Base-by-base conservation (phyloP, 805 yeast genomes). In the Cyberlindnera suaveolens region DNA sequence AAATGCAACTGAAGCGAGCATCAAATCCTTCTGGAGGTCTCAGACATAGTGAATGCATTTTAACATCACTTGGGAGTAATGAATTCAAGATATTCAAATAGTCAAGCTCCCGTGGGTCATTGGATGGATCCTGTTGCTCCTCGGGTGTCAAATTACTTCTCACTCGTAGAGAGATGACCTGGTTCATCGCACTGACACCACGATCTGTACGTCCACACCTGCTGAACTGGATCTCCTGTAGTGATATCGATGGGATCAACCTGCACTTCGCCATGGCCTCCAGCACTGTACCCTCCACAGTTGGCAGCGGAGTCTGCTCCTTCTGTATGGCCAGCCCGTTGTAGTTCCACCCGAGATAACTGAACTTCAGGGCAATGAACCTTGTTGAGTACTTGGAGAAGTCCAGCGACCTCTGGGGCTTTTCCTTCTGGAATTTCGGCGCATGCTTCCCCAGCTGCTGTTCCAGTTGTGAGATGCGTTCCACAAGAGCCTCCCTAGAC, bases 141-240 rank as follows among this genome's bases (percentile, higher is more conserved):
- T 82, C 90, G 1, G 55, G 52, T 0, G 77, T 57, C 34, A 93
- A 63, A 18, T 70, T 68, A 0, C 96, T 87, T 51, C 99, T 71
- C 23, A 91, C 81, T 14, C 70, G 64, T 32, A 93, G 65, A 1
- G 96, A 82, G 5, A 93, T 82, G 3, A 93, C 98, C 63, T 93
- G 99, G 50, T 87, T 85, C 82, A 93, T 77, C 0, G 99, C 99
- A 66, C 96, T 86, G 13, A 91, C 98, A n/a, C 97, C 98, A 51
- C 78, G 79, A 57, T 91, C 98, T 0, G 98, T 91, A 56, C 98
- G 72, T 0, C 98, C 98, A 65, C 98, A 93, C 49, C 97, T 69
- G 51, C 95, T 84, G 61, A 90, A 89, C 13, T 75, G 72, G 57
- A 82, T 85, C 1, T 77, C 80, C 7, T 66, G 66, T 0, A 88